A percentile compares a stretch with the other conserved stretches of the same genome.
These are phyloP conservation scores for Adansonia digitata DNA, from an alignment of 345 rosid genomes.

Conservation along the genomic window DNA sequence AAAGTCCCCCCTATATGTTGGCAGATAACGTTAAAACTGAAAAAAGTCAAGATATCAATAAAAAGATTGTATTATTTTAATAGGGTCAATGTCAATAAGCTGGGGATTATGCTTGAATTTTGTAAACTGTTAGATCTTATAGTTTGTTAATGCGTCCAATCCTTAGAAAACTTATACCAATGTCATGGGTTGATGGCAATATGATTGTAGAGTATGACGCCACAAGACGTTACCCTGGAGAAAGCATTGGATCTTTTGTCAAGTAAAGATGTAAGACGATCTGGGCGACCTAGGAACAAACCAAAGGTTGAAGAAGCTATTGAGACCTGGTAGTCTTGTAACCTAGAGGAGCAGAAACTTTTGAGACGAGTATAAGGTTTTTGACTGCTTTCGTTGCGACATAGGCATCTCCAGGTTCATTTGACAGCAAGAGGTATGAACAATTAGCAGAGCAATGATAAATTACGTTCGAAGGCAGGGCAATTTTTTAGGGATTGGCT, in stretches of 20 bases:
- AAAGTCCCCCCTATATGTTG: background rate
- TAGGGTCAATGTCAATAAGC: background rate
- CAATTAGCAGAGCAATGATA: background rate
- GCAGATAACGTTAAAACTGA: background rate
- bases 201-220: constrained; percentile 54
- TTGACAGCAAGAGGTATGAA: background rate
- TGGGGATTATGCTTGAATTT: too few species aligned
- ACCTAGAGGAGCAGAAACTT: constrained; percentile 1
- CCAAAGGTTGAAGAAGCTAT: constrained; percentile 34
- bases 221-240: constrained; percentile 58
- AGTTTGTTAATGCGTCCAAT: background rate
- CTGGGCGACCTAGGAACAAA: constrained; percentile 69
- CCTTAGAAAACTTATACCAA: constrained; percentile 7
- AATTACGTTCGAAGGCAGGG: background rate
- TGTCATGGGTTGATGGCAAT: background rate
- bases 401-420: background rate
- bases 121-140: background rate
- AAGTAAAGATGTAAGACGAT: constrained; percentile 44
- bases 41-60: background rate
- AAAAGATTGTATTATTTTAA: background rate
- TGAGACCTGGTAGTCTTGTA: constrained; percentile 20
- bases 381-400: background rate
- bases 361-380: background rate
- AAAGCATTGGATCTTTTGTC: constrained; percentile 70
- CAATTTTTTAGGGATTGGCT: background rate